Conservation (phyloP, 129 eudicot genomes). For the Oenanthe sinensis region DNA sequence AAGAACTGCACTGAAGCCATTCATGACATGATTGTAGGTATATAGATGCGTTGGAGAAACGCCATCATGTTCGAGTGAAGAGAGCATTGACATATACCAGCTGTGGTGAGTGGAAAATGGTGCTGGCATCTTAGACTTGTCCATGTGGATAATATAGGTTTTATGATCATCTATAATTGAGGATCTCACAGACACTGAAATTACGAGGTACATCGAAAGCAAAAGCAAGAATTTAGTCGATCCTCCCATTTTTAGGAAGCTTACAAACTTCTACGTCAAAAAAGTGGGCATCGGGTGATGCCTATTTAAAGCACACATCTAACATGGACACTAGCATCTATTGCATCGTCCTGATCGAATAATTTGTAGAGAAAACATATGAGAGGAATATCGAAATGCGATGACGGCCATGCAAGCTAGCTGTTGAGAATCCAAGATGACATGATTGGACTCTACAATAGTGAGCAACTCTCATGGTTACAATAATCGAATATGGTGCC, state of each 20-base stretch:
- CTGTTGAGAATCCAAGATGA: not conserved
- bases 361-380: not conserved
- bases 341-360: not conserved
- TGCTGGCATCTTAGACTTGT: slow-evolving; percentile 38
- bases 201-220: not conserved
- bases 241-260: too few relatives aligned
- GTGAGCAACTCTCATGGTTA: not conserved
- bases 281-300: not conserved
- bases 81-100: slow-evolving; percentile 42
- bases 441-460: not conserved
- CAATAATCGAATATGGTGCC: too few relatives aligned
- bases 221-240: too few relatives aligned
- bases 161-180: too few relatives aligned
- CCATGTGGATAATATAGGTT: slow-evolving; percentile 13
- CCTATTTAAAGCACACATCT: not conserved
- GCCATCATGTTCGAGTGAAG: slow-evolving; percentile 7
- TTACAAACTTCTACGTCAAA: not conserved
- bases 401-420: not conserved
- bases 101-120: slow-evolving; percentile 30
- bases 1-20: not conserved
- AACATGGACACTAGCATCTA: not conserved
- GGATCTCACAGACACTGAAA: not conserved
- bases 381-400: too few relatives aligned
- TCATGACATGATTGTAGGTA: not conserved
- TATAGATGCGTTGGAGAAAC: slow-evolving; percentile 1